Evolutionary conservation across 768 basidiomycete genomes (phyloP).

Genomic region (Leccinum imitatum): DNA sequence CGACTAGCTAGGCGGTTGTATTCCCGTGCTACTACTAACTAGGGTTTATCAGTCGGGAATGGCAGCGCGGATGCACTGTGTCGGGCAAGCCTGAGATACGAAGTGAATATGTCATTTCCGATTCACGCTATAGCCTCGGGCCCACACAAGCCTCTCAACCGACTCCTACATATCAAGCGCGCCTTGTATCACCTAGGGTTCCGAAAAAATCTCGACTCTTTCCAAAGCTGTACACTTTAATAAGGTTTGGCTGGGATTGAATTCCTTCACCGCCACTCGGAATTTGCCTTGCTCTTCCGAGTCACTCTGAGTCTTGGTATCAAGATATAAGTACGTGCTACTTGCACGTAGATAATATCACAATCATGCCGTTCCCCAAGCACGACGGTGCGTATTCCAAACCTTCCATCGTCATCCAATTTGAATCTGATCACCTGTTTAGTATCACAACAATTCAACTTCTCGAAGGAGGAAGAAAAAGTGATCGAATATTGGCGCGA

Average conservation of each 20-base stretch:
- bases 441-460: conserved; percentile 81
- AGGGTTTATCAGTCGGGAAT: too few species aligned
- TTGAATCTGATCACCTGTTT: conserved; percentile 10
- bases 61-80: too few species aligned
- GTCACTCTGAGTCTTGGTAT: not conserved
- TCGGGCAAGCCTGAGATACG: too few species aligned
- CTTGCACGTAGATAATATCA: not conserved
- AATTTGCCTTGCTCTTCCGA: not conserved
- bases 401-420: not conserved
- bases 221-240: too few species aligned
- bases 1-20: too few species aligned
- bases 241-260: not conserved
- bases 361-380: conserved; percentile 59
- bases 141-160: too few species aligned
- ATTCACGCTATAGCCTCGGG: too few species aligned
- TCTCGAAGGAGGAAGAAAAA: conserved; percentile 86
- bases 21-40: too few species aligned
- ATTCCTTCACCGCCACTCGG: not conserved
- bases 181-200: too few species aligned
- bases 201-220: too few species aligned
- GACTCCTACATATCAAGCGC: too few species aligned
- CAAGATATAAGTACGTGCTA: not conserved
- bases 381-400: conserved; percentile 63
- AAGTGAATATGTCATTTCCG: too few species aligned
- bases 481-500: conserved; percentile 91